Percentiles rank a stretch among this genome's conserved stretches.
Conservation (phyloP, 495 filamentous ascomycete genomes). For the Podospora comata region DNA sequence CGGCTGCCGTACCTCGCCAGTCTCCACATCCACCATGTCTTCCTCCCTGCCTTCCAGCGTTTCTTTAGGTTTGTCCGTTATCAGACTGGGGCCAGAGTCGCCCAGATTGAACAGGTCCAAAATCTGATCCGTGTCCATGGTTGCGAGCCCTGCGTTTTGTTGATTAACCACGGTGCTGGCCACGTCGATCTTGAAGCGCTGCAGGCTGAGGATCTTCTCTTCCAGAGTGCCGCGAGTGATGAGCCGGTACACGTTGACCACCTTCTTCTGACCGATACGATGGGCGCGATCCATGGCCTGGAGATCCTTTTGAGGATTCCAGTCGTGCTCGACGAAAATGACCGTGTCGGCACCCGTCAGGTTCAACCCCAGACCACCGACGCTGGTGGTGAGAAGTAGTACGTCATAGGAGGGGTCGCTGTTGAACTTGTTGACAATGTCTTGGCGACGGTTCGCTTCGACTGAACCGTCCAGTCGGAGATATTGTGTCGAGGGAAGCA, state of each 20-base stretch:
- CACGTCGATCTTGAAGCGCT: conserved; percentile 99
- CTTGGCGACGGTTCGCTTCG: conserved; percentile 84
- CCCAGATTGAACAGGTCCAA: conserved; percentile 93
- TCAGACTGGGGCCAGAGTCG: conserved; percentile 64
- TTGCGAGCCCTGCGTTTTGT: conserved; percentile 88
- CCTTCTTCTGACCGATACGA: conserved; percentile 98
- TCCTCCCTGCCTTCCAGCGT: conserved; percentile 67
- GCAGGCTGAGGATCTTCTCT: conserved; percentile 97
- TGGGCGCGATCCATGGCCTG: conserved; percentile 99
- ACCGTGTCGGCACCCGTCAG: conserved; percentile 96
- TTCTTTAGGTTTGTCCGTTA: conserved; percentile 53
- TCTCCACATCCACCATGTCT: conserved; percentile 89
- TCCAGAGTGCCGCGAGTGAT: conserved; percentile 94
- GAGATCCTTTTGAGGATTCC: conserved; percentile 98
- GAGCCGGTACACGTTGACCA: conserved; percentile 97
- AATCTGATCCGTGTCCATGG: conserved; percentile 98
- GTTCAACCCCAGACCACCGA: conserved; percentile 92
- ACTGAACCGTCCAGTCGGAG: conserved; percentile 89
- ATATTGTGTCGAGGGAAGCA: conserved; percentile 83
- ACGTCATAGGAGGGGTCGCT: conserved; percentile 94
- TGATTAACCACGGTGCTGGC: conserved; percentile 98
- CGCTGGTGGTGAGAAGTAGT: conserved; percentile 85
- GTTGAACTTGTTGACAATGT: conserved; percentile 98
- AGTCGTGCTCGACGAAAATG: conserved; percentile 99
- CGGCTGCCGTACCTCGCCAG: conserved; percentile 87